These are phyloP conservation scores for Prunus davidiana DNA, from an alignment of 306 rosid genomes.

Conservation along the genomic window DNA sequence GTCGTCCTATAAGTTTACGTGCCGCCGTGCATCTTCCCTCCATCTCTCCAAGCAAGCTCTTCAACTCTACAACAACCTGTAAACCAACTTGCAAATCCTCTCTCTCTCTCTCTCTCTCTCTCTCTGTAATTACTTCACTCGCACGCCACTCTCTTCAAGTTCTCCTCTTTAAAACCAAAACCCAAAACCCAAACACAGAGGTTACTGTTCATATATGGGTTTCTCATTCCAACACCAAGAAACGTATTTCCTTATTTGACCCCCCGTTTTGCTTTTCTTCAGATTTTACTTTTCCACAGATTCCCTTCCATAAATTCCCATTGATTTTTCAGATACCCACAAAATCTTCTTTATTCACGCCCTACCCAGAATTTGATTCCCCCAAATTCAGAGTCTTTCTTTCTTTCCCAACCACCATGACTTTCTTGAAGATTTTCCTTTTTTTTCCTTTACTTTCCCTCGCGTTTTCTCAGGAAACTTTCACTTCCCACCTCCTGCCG, in stretches of 20 bases:
- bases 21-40: neutral
- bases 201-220: conserved; percentile 10
- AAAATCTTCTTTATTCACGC: neutral
- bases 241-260: neutral
- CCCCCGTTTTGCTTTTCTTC: neutral
- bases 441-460: conserved; percentile 36
- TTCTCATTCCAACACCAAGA: neutral
- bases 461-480: conserved; percentile 37
- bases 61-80: neutral
- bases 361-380: conserved; percentile 1
- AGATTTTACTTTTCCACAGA: neutral
- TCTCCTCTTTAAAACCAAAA: neutral
- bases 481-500: conserved; percentile 39
- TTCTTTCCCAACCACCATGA: conserved; percentile 18
- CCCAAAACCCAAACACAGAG: neutral
- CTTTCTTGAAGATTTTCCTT: conserved; percentile 18
- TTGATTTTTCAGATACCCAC: neutral
- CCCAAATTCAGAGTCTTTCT: neutral
- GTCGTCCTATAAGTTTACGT: neutral
- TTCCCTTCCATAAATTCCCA: conserved; percentile 2
- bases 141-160: conserved; percentile 3
- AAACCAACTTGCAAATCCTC: neutral
- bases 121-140: neutral
- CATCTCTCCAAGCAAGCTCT: neutral
- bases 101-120: neutral